phyloP scores from a whole-genome alignment of 192 early-diverging fungal species.

The Entrophospora sp. region DNA sequence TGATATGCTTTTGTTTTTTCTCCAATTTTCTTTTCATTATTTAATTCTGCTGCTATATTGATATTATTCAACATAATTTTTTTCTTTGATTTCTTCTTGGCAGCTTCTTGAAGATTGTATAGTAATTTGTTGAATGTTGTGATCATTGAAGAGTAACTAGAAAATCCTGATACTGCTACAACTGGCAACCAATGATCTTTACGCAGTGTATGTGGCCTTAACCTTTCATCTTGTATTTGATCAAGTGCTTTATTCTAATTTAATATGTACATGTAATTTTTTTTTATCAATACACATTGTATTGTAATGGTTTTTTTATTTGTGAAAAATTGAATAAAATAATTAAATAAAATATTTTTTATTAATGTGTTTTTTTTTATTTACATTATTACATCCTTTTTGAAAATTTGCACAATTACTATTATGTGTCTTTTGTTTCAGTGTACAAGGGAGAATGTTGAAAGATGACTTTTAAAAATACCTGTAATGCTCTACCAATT shows the following conservation, averaged over 20 bases:
- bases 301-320: too few species aligned
- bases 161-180: constrained; percentile 30
- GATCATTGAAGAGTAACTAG: constrained; percentile 24
- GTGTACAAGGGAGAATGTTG: too few species aligned
- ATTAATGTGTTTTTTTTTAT: not conserved
- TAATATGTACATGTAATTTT: too few species aligned
- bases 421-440: too few species aligned
- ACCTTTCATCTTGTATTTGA: constrained; percentile 12
- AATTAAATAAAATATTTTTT: not conserved
- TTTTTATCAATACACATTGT: too few species aligned
- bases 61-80: not conserved
- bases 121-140: constrained; percentile 18
- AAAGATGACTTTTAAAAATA: too few species aligned
- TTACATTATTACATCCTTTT: not conserved
- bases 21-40: not conserved
- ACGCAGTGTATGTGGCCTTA: constrained; percentile 26
- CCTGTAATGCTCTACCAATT: not conserved
- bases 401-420: not conserved
- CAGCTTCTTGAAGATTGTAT: constrained; percentile 17
- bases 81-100: constrained; percentile 20
- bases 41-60: not conserved
- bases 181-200: constrained; percentile 37
- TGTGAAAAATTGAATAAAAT: too few species aligned
- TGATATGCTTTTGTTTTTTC: constrained; percentile 22
- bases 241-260: not conserved